Evolutionary conservation across 2,329 filamentous ascomycete species (phyloP).

Genomic region (Ophiostoma ulmi): DNA sequence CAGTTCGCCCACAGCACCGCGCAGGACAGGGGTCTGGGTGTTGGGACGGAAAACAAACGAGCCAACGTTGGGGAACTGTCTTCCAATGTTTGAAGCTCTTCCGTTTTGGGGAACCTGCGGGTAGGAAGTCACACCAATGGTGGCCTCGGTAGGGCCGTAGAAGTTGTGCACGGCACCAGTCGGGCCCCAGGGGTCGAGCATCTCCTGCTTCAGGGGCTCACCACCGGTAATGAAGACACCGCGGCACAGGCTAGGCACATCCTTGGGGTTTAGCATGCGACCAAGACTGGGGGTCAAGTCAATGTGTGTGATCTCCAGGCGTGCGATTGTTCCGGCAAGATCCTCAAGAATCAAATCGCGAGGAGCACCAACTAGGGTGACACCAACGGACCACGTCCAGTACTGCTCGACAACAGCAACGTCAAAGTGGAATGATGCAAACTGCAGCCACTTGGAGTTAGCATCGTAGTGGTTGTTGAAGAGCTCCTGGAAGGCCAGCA

Average conservation of each 20-base stretch:
- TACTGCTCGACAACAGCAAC: constrained; percentile 91
- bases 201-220: constrained; percentile 82
- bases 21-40: constrained; percentile 65
- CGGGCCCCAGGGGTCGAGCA: constrained; percentile 78
- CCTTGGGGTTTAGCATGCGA: constrained; percentile 68
- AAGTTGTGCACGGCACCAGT: constrained; percentile 83
- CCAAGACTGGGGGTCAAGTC: constrained; percentile 87
- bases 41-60: constrained; percentile 69
- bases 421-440: constrained; percentile 91
- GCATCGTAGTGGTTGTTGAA: constrained; percentile 70
- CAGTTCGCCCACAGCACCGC: constrained; percentile 78
- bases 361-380: constrained; percentile 75
- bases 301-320: constrained; percentile 76
- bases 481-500: constrained; percentile 77
- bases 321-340: constrained; percentile 64
- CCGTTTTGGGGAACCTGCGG: constrained; percentile 72
- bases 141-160: constrained; percentile 87
- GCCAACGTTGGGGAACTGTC: constrained; percentile 81
- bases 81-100: constrained; percentile 81
- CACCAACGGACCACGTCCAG: constrained; percentile 90
- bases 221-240: constrained; percentile 93
- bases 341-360: constrained; percentile 83
- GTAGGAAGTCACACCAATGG: constrained; percentile 87
- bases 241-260: constrained; percentile 71
- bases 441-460: constrained; percentile 71